Evolutionary conservation across 2,329 filamentous ascomycete species (phyloP), one percentile per base, ranked within the genome.

Genomic region (Hortaea sp.): DNA sequence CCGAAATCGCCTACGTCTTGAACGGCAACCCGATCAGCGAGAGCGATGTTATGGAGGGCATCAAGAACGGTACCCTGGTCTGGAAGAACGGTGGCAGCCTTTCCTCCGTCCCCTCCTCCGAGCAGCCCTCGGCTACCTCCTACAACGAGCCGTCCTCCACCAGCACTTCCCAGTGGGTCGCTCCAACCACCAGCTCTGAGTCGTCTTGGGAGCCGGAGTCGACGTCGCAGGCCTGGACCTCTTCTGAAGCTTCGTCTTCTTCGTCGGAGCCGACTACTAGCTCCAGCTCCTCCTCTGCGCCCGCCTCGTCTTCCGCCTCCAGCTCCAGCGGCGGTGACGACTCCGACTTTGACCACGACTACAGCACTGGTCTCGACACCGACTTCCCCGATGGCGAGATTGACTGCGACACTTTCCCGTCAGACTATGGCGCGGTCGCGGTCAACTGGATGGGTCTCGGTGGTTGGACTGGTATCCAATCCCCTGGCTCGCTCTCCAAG

Each of bases 401-500:
- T 45, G 67, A 75, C 53, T 97, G 92, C 70, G 68, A 66, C 51
- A 62, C 73, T 1, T 94, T 95, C 71, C 89, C 89, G 11, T 81
- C 79, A 3, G 72, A 79, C 0, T 97, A 94, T 60, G 92, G 92
- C 56, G 84, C 89, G 1, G 61, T 94, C 40, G 45, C 79, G 42
- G 69, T 92, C 29, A 62, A 75, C 46, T 90, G 84, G 73, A 74
- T 89, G 28, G 73, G 75, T 12, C 69, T 87, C 6, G 76, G 73
- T 50, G 88, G 88, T 53, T 98, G 82, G 82, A 81, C 78, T 54
- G 87, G 88, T 61, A 74, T 95, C 50, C 88, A 95, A 68, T 52
- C 51, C 1, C 55, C 59, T 9, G 62, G 61, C 40, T 57, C 13
- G 29, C 7, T 56, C 12, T 40, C 13, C 40, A 39, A 39, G 28